Evolutionary conservation across 441 rosid species (phyloP), one percentile per base, ranked within the genome.

Genomic region (Dalechampia spathulata): DNA sequence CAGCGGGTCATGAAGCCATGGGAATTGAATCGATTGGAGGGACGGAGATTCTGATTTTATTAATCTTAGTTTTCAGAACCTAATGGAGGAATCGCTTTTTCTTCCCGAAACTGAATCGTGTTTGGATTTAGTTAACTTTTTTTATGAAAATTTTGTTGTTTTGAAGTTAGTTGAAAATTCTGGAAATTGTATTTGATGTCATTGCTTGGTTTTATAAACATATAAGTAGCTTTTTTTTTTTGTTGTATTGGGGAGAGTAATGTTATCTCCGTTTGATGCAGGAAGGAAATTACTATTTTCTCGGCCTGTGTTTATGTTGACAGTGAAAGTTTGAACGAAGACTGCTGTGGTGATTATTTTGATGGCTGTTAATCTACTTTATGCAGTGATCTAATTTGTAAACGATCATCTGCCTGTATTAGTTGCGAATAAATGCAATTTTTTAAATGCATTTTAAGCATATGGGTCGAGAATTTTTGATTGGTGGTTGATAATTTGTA

Each of bases 401-500:
- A 64, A 64, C 52, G 61, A 51, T 40, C 43, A 46, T 65, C 68
- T 77, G 73, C 61, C 62, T 53, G 62, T 61, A 52, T 38, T 58
- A 51, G 48, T 69, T 74, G 72, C 65, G 64, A 69, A 72, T 67
- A 57, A 44, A 57, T 67, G 68, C 22, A 14, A 0, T 22, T 56
- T 77, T 70, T 63, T 48, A 17, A n/a, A 50, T 47, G 69, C 67
- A 46, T 59, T 65, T 62, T 32, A 63, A 75, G 70, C 63, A 62
- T 71, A 79, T 82, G 74, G 74, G 58, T 64, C 58, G 69, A 71
- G 66, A 58, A 46, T 41, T 7, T 57, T 63, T 65, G 70, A 27
- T 41, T 49, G 41, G 36, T 68, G 15, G 61, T 16, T 19, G 22
- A 48, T 7, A 36, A 58, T 37, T 44, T 55, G 42, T 40, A 64